Evolutionary conservation across 352 stramenopile genomes (phyloP), one percentile per base, ranked within the genome.

Genomic region (Peronosclerospora sorghi): DNA sequence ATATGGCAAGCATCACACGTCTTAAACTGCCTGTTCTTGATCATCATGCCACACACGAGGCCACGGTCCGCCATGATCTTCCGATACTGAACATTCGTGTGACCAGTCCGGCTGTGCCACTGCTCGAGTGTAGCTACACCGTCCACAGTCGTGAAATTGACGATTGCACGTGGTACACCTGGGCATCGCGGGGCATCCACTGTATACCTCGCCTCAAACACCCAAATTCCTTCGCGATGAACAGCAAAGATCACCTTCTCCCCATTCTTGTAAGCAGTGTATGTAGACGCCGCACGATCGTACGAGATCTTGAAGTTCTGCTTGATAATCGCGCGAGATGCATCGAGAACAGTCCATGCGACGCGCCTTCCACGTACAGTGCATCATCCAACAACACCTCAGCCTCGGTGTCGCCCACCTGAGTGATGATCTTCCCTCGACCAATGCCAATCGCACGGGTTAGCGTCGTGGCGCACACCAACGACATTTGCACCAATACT

Each of bases 321-420:
- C 14, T 51, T 36, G 21, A 6, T 26, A 8, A 32, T n/a, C 9
- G 35, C 9, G 35, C 35, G 5, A 51, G 27, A 0, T 29, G n/a
- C 13, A 26, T 34, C 5, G 44, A 45, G 1, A 51, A 45, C 8
- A 51, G 18, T 1, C 44, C 44, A 26, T 44, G 24, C 18, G 24
- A 27, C 21, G 21, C 21, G 21, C 1, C 8, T 28, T 10, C 14
- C 24, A 51, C 35, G 8, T 45, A 45, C 8, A 45, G n/a, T 5
- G 45, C 35, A 2, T 28, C 44, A 34, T 40, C 14, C 12, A 42
- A 7, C 9, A 21, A 42, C 0, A 36, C 1, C 2, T 42, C 35
- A 0, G 32, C 17, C 6, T 34, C 26, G 0, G 15, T 9, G 1
- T 10, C 34, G 2, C 32, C 14, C 2, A 41, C n/a, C 1, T 27